These are phyloP conservation scores for Nicotiana tabacum DNA, from an alignment of 257 asterid species.

Conservation along the genomic window DNA sequence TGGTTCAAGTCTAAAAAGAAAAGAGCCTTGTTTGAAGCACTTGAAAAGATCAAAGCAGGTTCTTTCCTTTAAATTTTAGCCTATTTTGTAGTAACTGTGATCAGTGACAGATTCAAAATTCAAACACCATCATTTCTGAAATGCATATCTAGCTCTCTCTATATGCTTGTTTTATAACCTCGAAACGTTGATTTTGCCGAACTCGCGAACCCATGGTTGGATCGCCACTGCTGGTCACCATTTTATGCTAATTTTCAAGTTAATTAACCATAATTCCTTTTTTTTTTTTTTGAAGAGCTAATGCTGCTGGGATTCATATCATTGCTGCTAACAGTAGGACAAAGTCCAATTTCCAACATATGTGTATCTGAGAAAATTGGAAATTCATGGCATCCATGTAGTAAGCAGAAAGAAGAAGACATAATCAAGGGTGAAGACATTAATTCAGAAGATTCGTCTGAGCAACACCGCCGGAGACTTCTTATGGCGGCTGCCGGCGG, in stretches of 20 bases:
- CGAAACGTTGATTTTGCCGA: neutral
- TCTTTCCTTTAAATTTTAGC: neutral
- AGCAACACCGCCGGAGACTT: conserved; percentile 46
- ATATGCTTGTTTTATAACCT: too few species aligned
- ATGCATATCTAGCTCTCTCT: too few species aligned
- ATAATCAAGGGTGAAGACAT: neutral
- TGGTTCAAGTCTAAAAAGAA: conserved; percentile 70
- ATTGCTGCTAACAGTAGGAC: conserved; percentile 71
- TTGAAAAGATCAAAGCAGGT: conserved; percentile 90
- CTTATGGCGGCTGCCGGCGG: conserved; percentile 21
- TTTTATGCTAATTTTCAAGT: neutral
- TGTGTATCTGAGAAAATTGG: conserved; percentile 55
- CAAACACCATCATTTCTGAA: conserved; percentile 17
- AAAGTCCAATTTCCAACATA: conserved; percentile 49
- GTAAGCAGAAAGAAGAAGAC: conserved; percentile 29
- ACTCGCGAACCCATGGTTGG: neutral
- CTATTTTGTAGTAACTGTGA: too few species aligned
- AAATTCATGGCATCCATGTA: conserved; percentile 84
- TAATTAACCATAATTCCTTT: neutral
- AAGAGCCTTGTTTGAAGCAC: conserved; percentile 66
- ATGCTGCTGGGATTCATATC: conserved; percentile 95
- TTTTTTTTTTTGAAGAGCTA: conserved; percentile 38
- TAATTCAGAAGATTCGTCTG: neutral
- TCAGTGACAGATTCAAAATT: conserved; percentile 57
- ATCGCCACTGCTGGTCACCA: neutral